Evolutionary conservation across 345 rosid species (phyloP).

Genomic region (Eucalyptus rudis): DNA sequence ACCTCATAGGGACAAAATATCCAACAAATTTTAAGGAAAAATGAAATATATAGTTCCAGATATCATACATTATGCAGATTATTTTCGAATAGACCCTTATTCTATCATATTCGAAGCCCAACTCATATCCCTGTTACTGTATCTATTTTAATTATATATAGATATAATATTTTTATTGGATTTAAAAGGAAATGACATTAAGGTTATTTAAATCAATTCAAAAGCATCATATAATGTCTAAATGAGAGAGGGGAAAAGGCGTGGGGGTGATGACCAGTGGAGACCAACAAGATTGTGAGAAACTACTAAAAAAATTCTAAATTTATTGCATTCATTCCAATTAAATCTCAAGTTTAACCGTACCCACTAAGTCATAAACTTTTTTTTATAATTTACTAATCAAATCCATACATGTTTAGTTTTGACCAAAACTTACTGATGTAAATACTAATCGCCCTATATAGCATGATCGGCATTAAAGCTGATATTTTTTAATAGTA

Average conservation of each 20-base stretch:
- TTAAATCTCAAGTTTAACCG: rapidly evolving
- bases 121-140: neutral
- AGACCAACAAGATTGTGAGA: neutral
- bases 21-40: neutral
- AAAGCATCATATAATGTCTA: neutral
- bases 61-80: neutral
- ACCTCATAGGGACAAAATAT: neutral
- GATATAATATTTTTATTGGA: neutral
- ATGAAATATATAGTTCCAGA: neutral
- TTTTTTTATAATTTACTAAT: too few species aligned
- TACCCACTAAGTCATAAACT: rapidly evolving
- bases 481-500: too few species aligned
- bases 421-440: rapidly evolving
- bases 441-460: rapidly evolving
- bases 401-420: rapidly evolving
- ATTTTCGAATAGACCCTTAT: neutral
- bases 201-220: neutral
- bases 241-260: neutral
- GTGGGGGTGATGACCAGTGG: neutral
- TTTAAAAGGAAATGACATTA: neutral
- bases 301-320: too few species aligned
- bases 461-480: rapidly evolving
- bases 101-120: neutral
- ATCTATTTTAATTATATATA: too few species aligned
- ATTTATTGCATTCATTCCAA: too few species aligned